These are phyloP conservation scores for Citrus hindsii DNA, from an alignment of 345 rosid species.

Conservation along the genomic window DNA sequence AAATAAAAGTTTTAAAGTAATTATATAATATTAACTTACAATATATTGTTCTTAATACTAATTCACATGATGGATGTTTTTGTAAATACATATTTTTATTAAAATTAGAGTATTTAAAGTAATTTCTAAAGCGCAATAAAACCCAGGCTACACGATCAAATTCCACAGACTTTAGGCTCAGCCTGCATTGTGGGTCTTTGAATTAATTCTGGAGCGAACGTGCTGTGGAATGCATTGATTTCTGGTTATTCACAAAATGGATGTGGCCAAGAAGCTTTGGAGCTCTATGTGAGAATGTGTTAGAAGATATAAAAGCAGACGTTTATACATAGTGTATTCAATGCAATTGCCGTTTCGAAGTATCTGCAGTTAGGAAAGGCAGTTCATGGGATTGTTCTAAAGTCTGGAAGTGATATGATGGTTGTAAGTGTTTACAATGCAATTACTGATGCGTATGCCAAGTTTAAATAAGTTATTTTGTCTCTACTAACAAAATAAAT, in stretches of 20 bases:
- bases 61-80: too few species aligned
- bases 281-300: conserved; percentile 33
- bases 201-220: conserved; percentile 11
- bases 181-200: conserved; percentile 12
- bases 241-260: conserved; percentile 30
- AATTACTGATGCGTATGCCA: conserved; percentile 42
- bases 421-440: conserved; percentile 32
- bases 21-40: too few species aligned
- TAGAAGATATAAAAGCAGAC: conserved; percentile 23
- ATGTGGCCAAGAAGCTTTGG: conserved; percentile 28
- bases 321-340: conserved; percentile 33
- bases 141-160: too few species aligned
- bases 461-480: too few species aligned
- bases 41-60: too few species aligned
- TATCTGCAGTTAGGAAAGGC: conserved; percentile 25
- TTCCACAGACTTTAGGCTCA: too few species aligned
- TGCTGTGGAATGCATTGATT: conserved; percentile 49
- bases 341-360: conserved; percentile 31
- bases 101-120: too few species aligned
- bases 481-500: too few species aligned
- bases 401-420: conserved; percentile 17
- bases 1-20: too few species aligned
- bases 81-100: too few species aligned
- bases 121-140: too few species aligned
- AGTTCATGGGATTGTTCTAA: conserved; percentile 38